A percentile compares a stretch with the other conserved stretches of the same genome.
Evolutionary conservation across 2,329 filamentous ascomycete genomes (phyloP).

Genomic region (Onygenales sp.): DNA sequence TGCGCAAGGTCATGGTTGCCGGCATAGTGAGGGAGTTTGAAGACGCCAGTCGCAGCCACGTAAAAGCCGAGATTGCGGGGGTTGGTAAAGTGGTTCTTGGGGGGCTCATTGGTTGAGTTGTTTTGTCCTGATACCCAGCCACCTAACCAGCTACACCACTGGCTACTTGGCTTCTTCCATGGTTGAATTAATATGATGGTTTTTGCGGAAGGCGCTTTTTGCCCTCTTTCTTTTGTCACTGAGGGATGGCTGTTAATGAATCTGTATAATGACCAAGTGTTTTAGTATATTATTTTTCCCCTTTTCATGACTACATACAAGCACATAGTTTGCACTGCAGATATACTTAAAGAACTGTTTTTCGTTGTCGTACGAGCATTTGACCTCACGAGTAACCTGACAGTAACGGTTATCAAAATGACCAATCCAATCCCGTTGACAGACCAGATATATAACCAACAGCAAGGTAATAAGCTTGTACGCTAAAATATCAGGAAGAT

Average conservation of each 20-base stretch:
- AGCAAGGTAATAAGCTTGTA: no score
- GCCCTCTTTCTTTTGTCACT: not conserved
- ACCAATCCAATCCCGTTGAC: no score
- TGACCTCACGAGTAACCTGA: no score
- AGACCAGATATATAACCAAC: no score
- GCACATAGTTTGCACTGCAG: not conserved
- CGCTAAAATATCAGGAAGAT: no score
- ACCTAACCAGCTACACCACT: not conserved
- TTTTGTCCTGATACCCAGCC: not conserved
- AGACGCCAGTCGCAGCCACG: conserved; percentile 65
- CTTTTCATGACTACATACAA: not conserved
- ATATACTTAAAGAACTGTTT: not conserved
- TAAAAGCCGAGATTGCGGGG: conserved; percentile 72
- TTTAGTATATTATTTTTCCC: not conserved
- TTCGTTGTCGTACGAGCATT: no score
- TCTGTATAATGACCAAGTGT: not conserved
- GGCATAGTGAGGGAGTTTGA: conserved; percentile 89
- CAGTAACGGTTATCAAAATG: no score
- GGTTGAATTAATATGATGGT: no score
- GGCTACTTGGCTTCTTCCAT: no score
- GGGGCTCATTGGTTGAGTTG: conserved; percentile 55
- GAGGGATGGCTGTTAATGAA: not conserved
- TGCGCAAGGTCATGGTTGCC: conserved; percentile 82
- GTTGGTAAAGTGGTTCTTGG: conserved; percentile 84
- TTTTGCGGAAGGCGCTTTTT: not conserved